Percentiles rank a stretch among this genome's conserved stretches.
Evolutionary conservation across 768 basidiomycete genomes (phyloP).

Genomic region (Leccinum uliginosum): DNA sequence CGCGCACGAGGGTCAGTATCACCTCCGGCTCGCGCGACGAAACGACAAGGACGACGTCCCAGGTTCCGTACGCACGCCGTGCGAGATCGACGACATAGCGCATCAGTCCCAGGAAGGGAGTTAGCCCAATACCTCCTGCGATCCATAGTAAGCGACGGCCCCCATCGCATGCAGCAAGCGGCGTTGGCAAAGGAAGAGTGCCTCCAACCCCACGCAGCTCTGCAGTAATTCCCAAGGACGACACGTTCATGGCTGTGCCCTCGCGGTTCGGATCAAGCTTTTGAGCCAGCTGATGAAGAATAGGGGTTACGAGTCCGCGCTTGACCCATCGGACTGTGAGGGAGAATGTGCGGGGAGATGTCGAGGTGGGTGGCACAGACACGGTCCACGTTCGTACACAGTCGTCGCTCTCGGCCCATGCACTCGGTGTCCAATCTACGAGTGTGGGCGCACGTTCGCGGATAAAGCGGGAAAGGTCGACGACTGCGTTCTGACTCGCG

Average conservation of each 20-base stretch:
- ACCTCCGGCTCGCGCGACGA: slow-evolving; percentile 54
- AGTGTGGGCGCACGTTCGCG: slow-evolving; percentile 46
- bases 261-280: slow-evolving; percentile 7
- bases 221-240: slow-evolving; percentile 37
- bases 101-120: slow-evolving; percentile 59
- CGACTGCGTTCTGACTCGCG: slow-evolving; percentile 49
- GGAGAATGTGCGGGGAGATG: slow-evolving; percentile 26
- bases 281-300: slow-evolving; percentile 43
- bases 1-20: slow-evolving; percentile 39
- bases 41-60: slow-evolving; percentile 45
- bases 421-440: slow-evolving; percentile 40
- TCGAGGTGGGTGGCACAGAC: slow-evolving; percentile 29
- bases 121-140: slow-evolving; percentile 64
- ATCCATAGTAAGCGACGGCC: slow-evolving; percentile 45
- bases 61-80: slow-evolving; percentile 15
- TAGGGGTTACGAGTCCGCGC: slow-evolving; percentile 51
- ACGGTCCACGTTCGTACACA: slow-evolving; percentile 64
- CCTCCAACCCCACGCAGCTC: slow-evolving; percentile 53
- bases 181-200: slow-evolving; percentile 33
- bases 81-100: slow-evolving; percentile 14
- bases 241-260: slow-evolving; percentile 8
- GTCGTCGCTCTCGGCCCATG: slow-evolving; percentile 52
- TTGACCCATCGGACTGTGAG: slow-evolving; percentile 55
- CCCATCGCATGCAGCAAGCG: slow-evolving; percentile 21
- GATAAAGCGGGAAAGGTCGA: slow-evolving; percentile 51